These are phyloP conservation scores for Penicillium antarcticum DNA, from an alignment of 495 filamentous ascomycete genomes.

Conservation along the genomic window DNA sequence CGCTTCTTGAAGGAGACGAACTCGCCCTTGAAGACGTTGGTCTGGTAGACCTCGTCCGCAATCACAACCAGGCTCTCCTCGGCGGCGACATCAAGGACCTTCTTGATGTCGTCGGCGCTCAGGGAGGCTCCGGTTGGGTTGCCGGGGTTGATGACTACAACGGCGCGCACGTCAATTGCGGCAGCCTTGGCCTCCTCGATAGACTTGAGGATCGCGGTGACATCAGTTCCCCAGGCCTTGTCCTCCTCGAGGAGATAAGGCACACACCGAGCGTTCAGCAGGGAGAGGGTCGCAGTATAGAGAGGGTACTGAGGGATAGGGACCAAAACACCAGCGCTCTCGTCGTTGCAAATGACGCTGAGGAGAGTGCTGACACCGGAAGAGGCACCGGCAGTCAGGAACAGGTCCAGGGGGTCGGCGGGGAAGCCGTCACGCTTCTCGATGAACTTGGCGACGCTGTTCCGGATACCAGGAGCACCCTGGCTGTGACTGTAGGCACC, in stretches of 20 bases:
- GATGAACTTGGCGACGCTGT: slow-evolving; percentile 90
- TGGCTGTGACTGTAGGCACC: slow-evolving; percentile 96
- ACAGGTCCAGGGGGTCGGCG: slow-evolving; percentile 73
- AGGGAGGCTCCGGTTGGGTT: slow-evolving; percentile 94
- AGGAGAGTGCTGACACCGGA: slow-evolving; percentile 91
- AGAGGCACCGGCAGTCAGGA: slow-evolving; percentile 85
- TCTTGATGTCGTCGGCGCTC: slow-evolving; percentile 68
- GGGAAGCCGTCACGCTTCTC: slow-evolving; percentile 86
- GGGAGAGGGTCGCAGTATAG: slow-evolving; percentile 87
- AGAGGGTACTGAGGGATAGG: slow-evolving; percentile 98
- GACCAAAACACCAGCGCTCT: slow-evolving; percentile 81
- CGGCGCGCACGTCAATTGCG: slow-evolving; percentile 81
- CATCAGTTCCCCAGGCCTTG: slow-evolving; percentile 80
- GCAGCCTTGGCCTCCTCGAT: slow-evolving; percentile 67
- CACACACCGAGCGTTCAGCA: slow-evolving; percentile 83
- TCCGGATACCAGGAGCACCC: slow-evolving; percentile 76
- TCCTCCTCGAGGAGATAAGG: slow-evolving; percentile 90
- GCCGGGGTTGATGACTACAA: slow-evolving; percentile 97
- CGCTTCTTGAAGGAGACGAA: slow-evolving; percentile 94
- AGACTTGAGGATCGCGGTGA: slow-evolving; percentile 67
- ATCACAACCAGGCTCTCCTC: slow-evolving; percentile 84
- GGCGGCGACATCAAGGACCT: slow-evolving; percentile 79
- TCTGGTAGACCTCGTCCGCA: slow-evolving; percentile 98
- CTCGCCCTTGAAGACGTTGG: slow-evolving; percentile 90
- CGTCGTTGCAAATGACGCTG: slow-evolving; percentile 77